These are phyloP conservation scores for Pseudohalonectria lignicola DNA, from an alignment of 2,329 filamentous ascomycete genomes.

Conservation along the genomic window DNA sequence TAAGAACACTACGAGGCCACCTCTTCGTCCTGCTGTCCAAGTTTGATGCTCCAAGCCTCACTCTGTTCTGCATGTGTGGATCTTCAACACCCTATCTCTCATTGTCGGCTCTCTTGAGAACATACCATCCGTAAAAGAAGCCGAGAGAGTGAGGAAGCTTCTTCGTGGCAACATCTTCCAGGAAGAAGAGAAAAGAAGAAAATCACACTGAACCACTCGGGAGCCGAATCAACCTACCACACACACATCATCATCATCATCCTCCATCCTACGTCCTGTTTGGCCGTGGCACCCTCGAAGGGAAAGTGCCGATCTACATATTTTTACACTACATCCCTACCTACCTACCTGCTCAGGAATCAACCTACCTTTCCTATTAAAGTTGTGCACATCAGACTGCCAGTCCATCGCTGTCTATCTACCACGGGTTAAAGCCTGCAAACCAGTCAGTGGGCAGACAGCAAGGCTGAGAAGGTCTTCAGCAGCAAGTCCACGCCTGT, in stretches of 20 bases:
- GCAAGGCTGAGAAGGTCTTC: not conserved
- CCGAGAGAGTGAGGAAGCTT: no score
- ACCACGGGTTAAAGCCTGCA: no score
- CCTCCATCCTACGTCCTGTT: not conserved
- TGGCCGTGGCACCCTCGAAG: not conserved
- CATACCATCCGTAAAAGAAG: no score
- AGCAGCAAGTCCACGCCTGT: no score
- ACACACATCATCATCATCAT: not conserved
- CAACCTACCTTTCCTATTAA: not conserved
- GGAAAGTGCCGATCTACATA: not conserved
- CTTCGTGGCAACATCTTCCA: no score
- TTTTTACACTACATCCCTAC: no score
- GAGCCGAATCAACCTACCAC: not conserved
- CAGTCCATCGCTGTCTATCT: no score
- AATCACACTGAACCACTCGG: not conserved
- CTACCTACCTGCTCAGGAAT: no score
- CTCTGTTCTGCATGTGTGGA: not conserved
- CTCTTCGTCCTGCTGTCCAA: not conserved
- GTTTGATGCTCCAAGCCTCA: not conserved
- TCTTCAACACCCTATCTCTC: not conserved
- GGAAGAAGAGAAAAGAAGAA: no score
- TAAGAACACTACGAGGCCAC: not conserved
- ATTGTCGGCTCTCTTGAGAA: not conserved
- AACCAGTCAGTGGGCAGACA: not conserved
- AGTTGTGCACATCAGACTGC: no score